phyloP scores from a whole-genome alignment of 495 filamentous ascomycete genomes.

The Schizothecium vesticola region DNA sequence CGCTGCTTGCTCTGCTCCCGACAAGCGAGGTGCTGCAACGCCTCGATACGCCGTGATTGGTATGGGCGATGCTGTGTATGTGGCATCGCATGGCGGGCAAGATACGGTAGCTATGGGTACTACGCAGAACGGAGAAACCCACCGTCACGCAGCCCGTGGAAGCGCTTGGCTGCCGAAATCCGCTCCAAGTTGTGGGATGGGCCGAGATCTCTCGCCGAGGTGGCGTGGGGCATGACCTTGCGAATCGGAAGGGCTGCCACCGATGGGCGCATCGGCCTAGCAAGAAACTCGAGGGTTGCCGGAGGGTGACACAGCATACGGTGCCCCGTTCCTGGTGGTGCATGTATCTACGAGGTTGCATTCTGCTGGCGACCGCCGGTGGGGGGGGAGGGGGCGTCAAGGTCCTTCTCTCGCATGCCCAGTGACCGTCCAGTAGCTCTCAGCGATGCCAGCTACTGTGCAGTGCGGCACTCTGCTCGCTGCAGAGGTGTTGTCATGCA shows the following conservation, averaged over 20 bases:
- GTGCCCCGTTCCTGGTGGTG: neutral
- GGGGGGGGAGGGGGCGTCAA: neutral
- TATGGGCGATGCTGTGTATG: neutral
- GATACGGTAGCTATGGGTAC: neutral
- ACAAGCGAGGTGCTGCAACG: neutral
- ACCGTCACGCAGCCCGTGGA: neutral
- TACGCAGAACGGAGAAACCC: neutral
- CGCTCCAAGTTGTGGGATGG: neutral
- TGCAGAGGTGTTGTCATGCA: neutral
- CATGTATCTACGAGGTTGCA: neutral
- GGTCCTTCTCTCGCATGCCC: neutral
- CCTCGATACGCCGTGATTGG: neutral
- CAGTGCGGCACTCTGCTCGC: neutral
- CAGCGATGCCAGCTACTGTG: no score
- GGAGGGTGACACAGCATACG: conserved; percentile 12
- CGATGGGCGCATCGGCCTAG: neutral
- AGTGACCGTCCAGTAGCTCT: neutral
- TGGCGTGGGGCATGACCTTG: conserved; percentile 2
- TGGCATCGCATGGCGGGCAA: neutral
- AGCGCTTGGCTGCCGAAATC: conserved; percentile 14
- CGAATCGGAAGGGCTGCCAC: conserved; percentile 22
- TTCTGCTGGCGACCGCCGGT: neutral
- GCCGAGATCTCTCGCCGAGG: conserved; percentile 8
- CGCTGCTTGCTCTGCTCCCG: neutral
- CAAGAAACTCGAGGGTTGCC: conserved; percentile 2